A percentile compares a stretch with the other conserved stretches of the same genome.
These are phyloP conservation scores for Medicago ruthenica DNA, from an alignment of 306 rosid species.

Conservation along the genomic window DNA sequence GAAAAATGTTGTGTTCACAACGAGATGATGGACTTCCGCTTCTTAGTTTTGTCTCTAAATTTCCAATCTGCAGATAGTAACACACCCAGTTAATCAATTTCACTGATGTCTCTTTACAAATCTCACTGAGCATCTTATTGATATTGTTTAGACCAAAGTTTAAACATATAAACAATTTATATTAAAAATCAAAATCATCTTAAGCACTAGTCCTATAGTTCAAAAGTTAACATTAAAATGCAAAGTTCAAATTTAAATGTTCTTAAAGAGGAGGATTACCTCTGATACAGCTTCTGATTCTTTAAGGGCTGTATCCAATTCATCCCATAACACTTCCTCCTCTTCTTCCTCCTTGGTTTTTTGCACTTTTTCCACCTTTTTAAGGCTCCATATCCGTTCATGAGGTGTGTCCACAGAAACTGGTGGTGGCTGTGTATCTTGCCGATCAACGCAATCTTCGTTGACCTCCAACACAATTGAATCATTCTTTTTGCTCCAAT, in stretches of 20 bases:
- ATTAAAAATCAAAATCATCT: neutral
- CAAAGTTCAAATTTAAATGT: neutral
- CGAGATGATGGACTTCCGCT: too few species aligned
- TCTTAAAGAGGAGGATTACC: neutral
- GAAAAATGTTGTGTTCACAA: conserved; percentile 33
- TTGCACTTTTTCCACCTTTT: neutral
- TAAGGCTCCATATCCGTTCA: neutral
- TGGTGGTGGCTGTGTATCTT: neutral
- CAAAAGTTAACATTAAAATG: neutral
- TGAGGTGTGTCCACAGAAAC: neutral
- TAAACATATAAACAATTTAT: too few species aligned
- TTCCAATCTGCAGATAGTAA: too few species aligned
- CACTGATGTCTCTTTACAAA: too few species aligned
- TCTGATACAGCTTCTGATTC: neutral
- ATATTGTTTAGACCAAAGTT: too few species aligned
- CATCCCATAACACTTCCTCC: neutral
- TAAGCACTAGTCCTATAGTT: neutral
- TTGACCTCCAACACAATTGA: neutral
- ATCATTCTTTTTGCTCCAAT: neutral
- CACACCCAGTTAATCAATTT: too few species aligned
- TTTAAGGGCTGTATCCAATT: neutral
- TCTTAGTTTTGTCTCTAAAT: neutral
- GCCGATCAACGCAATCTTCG: neutral
- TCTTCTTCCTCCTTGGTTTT: neutral
- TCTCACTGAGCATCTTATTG: too few species aligned